Conservation (phyloP, 2,329 filamentous ascomycete genomes). For the Sphaerostilbella broomeana region DNA sequence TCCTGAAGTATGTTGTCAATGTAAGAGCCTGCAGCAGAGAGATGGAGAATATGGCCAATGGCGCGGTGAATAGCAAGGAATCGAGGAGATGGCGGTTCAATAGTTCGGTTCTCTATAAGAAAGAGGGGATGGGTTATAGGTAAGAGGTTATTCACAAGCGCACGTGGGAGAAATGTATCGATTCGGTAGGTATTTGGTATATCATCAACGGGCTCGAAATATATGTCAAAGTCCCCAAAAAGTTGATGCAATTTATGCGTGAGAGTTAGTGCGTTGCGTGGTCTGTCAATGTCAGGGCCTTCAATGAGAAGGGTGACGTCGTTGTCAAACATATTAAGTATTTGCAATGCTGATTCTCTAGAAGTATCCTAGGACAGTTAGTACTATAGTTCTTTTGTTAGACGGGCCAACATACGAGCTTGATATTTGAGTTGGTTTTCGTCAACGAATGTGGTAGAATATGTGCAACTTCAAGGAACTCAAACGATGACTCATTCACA, state of each 20-base stretch:
- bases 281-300: conserved; percentile 33
- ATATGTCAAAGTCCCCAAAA: conserved; percentile 19
- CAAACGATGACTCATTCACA: neutral
- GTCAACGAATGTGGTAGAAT: neutral
- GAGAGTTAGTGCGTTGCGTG: conserved; percentile 29
- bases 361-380: neutral
- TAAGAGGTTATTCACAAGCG: conserved; percentile 13
- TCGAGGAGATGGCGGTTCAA: conserved; percentile 27
- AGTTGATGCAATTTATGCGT: conserved; percentile 13
- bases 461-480: neutral
- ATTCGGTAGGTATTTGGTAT: conserved; percentile 18
- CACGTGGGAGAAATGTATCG: conserved; percentile 11
- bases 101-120: conserved; percentile 19
- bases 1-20: conserved; percentile 18
- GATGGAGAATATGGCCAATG: conserved; percentile 27
- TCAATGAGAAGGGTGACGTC: conserved; percentile 30
- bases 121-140: conserved; percentile 24
- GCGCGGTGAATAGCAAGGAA: conserved; percentile 25
- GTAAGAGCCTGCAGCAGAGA: conserved; percentile 26
- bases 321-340: conserved; percentile 37
- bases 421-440: neutral
- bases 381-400: conserved; percentile 2
- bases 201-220: conserved; percentile 22
- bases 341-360: conserved; percentile 28
- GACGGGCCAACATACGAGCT: neutral